Evolutionary conservation across 2,329 filamentous ascomycete genomes (phyloP), one percentile per base, ranked within the genome.

Genomic region (Ceratocystis diversiconidia): DNA sequence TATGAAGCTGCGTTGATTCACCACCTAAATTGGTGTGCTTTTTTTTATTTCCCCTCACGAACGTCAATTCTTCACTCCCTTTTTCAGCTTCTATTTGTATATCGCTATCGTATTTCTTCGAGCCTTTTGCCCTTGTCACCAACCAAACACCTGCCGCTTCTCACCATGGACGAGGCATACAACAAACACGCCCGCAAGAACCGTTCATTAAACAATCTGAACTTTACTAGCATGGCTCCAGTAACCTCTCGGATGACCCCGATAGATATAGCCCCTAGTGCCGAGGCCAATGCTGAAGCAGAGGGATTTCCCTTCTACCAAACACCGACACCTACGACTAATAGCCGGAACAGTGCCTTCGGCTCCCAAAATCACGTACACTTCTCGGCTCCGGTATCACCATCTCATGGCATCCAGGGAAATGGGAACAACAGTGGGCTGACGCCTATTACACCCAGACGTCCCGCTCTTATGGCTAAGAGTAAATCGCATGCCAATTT

Each of bases 191-290:
- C 82, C 63, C 79, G 82, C 67, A 81, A 81, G 69, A 82, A 84
- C 74, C 81, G 80, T 70, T 79, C 80, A 70, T 85, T 84, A 25
- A 78, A 79, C 32, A 81, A 79, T 61, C 80, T 73, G 75, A 85
- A 69, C 81, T 82, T 70, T 80, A 84, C 67, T 79, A 32, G 81
- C 15, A 82, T 87, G 67, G 84, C 82, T n/a, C 85, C 85, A 32
- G 75, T 87, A 65, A 86, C 84, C 28, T 79, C 80, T 63, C 82
- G 81, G 71, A 77, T 87, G 7, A 83, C 84, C 52, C 75, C 85
- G 66, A 75, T 78, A 68, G 82, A 85, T 10, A n/a, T 59, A n/a
- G 17, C 22, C 12, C 25, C 55, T 32, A 36, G 32, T 22, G 15
- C 32, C 25, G 30, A n/a, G 12, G 6, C 55, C 5, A 19, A 59